These are phyloP conservation scores for Scleroderma citrinum DNA, from an alignment of 768 basidiomycete species.

Conservation along the genomic window DNA sequence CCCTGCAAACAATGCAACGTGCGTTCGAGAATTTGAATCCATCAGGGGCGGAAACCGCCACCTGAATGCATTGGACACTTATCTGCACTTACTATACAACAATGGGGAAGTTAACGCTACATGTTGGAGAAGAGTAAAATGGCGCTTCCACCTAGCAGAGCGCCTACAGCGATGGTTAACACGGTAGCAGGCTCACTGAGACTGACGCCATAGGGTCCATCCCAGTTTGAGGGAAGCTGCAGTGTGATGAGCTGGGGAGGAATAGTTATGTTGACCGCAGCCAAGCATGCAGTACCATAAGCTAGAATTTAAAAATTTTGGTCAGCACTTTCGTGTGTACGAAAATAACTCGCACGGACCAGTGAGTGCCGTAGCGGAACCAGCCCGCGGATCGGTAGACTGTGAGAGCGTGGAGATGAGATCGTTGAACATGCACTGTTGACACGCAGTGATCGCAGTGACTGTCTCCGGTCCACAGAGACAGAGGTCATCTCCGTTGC, in stretches of 20 bases:
- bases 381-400: slow-evolving; percentile 47
- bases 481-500: slow-evolving; percentile 43
- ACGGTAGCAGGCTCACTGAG: slow-evolving; percentile 40
- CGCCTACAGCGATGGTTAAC: slow-evolving; percentile 39
- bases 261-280: slow-evolving; percentile 33
- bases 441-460: slow-evolving; percentile 41
- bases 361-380: slow-evolving; percentile 51
- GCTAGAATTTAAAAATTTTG: slow-evolving; percentile 36
- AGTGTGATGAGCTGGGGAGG: slow-evolving; percentile 37
- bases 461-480: slow-evolving; percentile 46
- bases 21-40: too few relatives aligned
- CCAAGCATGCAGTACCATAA: slow-evolving; percentile 47
- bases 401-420: slow-evolving; percentile 46
- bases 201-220: slow-evolving; percentile 49
- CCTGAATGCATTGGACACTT: too few relatives aligned
- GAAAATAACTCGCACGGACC: slow-evolving; percentile 34
- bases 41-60: too few relatives aligned
- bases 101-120: too few relatives aligned
- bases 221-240: slow-evolving; percentile 46
- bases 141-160: slow-evolving; percentile 42
- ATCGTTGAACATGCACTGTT: slow-evolving; percentile 61
- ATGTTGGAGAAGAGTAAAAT: slow-evolving; percentile 52
- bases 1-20: too few relatives aligned
- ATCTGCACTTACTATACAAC: too few relatives aligned
- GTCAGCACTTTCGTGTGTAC: slow-evolving; percentile 7